These are phyloP conservation scores for Neurospora sp. DNA, from an alignment of 2,329 filamentous ascomycete genomes.

Conservation along the genomic window DNA sequence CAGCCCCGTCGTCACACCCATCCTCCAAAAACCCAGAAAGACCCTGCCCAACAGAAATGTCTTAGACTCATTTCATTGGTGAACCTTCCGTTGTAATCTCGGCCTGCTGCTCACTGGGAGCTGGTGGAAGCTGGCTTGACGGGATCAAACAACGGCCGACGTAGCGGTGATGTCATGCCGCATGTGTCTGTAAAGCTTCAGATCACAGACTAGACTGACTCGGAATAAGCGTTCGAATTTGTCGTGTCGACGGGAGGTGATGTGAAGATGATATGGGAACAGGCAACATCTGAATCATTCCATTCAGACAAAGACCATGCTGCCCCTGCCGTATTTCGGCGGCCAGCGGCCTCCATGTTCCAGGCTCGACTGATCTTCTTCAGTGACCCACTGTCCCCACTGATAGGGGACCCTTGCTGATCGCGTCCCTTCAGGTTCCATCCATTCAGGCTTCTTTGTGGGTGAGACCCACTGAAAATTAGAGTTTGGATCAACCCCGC, in stretches of 20 bases:
- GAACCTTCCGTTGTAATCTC: not conserved
- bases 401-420: not conserved
- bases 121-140: not conserved
- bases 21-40: not conserved
- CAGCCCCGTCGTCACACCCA: not conserved
- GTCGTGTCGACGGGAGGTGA: not conserved
- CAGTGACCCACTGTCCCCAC: not conserved
- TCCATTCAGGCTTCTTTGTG: not conserved
- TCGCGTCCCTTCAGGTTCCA: not conserved
- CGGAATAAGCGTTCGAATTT: not conserved
- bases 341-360: not conserved
- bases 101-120: not conserved
- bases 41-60: not conserved
- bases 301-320: not conserved
- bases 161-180: slow-evolving; percentile 5
- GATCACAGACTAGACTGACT: not conserved
- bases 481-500: not conserved
- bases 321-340: not conserved
- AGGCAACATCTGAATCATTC: not conserved
- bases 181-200: not conserved
- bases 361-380: not conserved
- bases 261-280: not conserved
- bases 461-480: not conserved
- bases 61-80: not conserved
- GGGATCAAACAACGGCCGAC: not conserved